Evolutionary conservation across 805 yeast genomes (phyloP).

Genomic region (Candida succiphila): DNA sequence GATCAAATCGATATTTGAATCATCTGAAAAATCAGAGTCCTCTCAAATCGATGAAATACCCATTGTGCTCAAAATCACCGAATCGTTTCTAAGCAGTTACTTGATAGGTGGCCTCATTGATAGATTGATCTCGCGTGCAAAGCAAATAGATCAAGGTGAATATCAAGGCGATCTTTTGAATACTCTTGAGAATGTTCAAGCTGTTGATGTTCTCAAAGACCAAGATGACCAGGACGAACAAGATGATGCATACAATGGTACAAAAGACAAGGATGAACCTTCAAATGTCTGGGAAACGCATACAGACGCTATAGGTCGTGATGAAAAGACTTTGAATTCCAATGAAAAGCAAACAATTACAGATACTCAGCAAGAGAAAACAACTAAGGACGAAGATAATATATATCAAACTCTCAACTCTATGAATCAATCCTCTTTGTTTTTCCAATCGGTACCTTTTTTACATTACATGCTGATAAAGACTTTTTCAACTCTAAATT

Average conservation of each 20-base stretch:
- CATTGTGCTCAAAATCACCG: conserved; percentile 22
- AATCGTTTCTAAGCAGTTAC: conserved; percentile 24
- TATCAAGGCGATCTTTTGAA: not conserved
- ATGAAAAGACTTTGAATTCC: not conserved
- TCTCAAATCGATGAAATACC: conserved; percentile 22
- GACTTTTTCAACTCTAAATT: conserved; percentile 13
- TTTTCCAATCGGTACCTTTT: conserved; percentile 26
- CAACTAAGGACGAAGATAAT: conserved; percentile 1
- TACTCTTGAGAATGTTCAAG: not conserved
- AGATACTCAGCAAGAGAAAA: not conserved
- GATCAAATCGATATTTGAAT: conserved; percentile 15
- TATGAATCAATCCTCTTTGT: conserved; percentile 23
- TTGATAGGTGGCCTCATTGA: conserved; percentile 25
- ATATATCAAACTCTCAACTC: conserved; percentile 12
- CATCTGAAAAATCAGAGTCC: not conserved
- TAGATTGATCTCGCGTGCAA: conserved; percentile 19
- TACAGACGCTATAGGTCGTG: too few species aligned
- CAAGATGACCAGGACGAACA: conserved; percentile 6
- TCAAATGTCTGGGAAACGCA: conserved; percentile 1
- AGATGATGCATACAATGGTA: not conserved
- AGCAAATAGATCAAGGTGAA: conserved; percentile 24
- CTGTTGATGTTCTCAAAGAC: not conserved
- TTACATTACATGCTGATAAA: conserved; percentile 17
- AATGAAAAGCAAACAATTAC: not conserved
- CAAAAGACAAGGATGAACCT: not conserved